Conservation (phyloP, 1,139 yeast genomes). For the Waltiozyma sp. region DNA sequence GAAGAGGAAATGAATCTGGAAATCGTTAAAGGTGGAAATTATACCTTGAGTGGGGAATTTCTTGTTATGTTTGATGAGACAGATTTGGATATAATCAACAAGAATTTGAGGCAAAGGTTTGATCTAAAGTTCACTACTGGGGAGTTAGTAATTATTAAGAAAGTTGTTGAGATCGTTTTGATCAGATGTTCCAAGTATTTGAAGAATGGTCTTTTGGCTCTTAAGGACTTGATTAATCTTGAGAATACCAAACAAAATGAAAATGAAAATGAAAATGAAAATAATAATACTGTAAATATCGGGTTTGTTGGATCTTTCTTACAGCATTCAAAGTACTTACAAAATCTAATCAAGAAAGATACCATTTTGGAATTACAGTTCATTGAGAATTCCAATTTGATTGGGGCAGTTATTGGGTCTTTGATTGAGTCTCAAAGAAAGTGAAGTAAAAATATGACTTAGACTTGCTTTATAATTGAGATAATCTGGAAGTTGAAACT, state of each 20-base stretch:
- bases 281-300: constrained; percentile 11
- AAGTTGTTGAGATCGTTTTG: constrained; percentile 12
- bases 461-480: too few relatives aligned
- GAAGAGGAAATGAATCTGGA: constrained; percentile 4
- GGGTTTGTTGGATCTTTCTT: constrained; percentile 25
- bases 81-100: background rate
- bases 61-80: constrained; percentile 11
- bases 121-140: background rate
- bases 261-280: too few relatives aligned
- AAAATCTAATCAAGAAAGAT: constrained; percentile 11
- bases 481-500: too few relatives aligned
- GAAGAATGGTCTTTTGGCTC: constrained; percentile 16
- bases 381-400: constrained; percentile 5
- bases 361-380: constrained; percentile 2
- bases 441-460: background rate
- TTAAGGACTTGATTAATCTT: constrained; percentile 9
- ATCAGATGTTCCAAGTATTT: constrained; percentile 15
- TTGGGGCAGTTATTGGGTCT: constrained; percentile 9
- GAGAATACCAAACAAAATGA: background rate
- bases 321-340: constrained; percentile 16
- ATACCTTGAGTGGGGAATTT: constrained; percentile 16
- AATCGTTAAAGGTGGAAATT: background rate
- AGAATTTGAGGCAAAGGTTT: background rate
- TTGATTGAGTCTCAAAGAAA: background rate
- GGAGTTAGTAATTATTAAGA: background rate